phyloP scores from a whole-genome alignment of 1,139 yeast genomes.

The Trichomonascaceae sp. region DNA sequence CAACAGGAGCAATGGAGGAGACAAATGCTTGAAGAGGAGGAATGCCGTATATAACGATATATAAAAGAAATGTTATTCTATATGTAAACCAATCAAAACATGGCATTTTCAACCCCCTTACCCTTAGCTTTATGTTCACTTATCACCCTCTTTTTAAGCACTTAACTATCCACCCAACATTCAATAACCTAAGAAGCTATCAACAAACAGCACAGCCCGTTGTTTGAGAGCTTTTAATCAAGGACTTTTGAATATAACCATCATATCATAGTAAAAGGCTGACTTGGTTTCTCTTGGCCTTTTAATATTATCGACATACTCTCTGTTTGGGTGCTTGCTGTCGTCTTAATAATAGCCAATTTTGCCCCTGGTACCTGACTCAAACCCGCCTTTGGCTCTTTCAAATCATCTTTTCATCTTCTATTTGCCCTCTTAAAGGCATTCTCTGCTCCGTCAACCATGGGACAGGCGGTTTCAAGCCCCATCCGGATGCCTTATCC shows the following conservation, averaged over 20 bases:
- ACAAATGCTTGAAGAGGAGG: too few species aligned
- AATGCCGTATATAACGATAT: too few species aligned
- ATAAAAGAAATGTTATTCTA: too few species aligned
- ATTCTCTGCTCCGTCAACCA: not conserved
- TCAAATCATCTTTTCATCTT: not conserved
- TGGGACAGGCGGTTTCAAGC: conserved; percentile 8
- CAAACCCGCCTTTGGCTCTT: not conserved
- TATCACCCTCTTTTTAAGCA: not conserved
- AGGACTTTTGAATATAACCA: not conserved
- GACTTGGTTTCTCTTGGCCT: not conserved
- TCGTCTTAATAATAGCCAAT: not conserved
- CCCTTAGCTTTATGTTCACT: not conserved
- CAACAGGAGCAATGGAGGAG: too few species aligned
- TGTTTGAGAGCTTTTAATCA: not conserved
- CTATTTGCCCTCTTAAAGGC: not conserved
- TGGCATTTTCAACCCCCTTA: not conserved
- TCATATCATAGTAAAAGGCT: not conserved
- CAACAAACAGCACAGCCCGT: not conserved
- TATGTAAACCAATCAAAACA: too few species aligned
- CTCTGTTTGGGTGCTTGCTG: not conserved
- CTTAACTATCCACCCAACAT: not conserved
- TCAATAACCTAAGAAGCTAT: not conserved
- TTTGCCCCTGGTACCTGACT: not conserved
- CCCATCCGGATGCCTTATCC: conserved; percentile 4
- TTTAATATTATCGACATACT: not conserved